Conservation (phyloP, 768 basidiomycete species). For the Myochromella boudieri region DNA sequence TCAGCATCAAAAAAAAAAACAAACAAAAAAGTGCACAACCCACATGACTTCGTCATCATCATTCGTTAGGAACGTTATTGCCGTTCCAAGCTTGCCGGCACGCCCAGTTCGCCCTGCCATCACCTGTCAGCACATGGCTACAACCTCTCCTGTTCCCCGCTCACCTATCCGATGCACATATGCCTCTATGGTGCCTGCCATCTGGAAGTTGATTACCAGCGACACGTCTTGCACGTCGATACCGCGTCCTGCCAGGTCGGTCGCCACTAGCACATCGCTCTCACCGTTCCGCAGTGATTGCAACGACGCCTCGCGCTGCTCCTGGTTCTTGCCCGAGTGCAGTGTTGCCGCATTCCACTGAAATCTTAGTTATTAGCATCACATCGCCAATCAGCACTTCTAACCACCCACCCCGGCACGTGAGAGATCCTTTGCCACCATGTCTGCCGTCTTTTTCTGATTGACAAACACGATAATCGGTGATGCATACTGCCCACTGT, state of each 20-base stretch:
- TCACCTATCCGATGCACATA: constrained; percentile 97
- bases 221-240: constrained; percentile 98
- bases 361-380: constrained; percentile 2
- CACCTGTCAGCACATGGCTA: constrained; percentile 13
- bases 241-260: constrained; percentile 96
- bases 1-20: constrained; percentile 6
- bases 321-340: constrained; percentile 97
- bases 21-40: constrained; percentile 34
- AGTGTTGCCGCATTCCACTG: constrained; percentile 90
- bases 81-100: constrained; percentile 90
- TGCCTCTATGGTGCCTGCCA: constrained; percentile 94
- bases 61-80: constrained; percentile 95
- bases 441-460: constrained; percentile 98
- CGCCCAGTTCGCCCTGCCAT: constrained; percentile 88
- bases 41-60: constrained; percentile 98
- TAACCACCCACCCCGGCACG: constrained; percentile 75
- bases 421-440: constrained; percentile 92
- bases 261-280: constrained; percentile 89
- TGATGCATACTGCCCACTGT: constrained; percentile 76
- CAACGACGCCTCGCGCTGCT: constrained; percentile 92
- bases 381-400: constrained; percentile 2
- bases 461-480: constrained; percentile 99
- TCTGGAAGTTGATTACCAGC: constrained; percentile 96
- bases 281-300: constrained; percentile 85
- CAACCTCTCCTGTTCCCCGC: no score